Evolutionary conservation across 176 grass and related monocot species (phyloP).

Genomic region (Calamus simplicifolius): DNA sequence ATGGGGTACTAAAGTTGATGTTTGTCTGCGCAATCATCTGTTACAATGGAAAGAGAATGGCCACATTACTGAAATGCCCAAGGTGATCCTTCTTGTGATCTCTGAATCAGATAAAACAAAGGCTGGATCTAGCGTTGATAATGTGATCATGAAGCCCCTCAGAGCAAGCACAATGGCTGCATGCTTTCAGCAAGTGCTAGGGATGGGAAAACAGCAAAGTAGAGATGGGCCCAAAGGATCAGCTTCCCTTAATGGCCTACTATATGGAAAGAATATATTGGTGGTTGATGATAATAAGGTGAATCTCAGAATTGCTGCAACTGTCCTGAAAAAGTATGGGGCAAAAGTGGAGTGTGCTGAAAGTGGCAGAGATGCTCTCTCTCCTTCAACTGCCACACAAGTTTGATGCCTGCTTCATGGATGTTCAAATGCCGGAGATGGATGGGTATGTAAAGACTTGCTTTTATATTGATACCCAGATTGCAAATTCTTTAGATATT

Average conservation of each 20-base stretch:
- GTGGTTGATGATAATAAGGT: slow-evolving; percentile 98
- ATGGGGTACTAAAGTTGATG: slow-evolving; percentile 37
- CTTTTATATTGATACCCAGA: no score
- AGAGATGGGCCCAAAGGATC: slow-evolving; percentile 38
- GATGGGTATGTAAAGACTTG: slow-evolving; percentile 54
- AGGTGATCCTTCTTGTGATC: slow-evolving; percentile 62
- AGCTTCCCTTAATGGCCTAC: slow-evolving; percentile 45
- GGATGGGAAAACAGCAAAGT: slow-evolving; percentile 42
- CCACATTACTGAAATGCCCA: slow-evolving; percentile 16
- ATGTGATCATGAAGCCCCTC: slow-evolving; percentile 72
- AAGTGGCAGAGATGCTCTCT: slow-evolving; percentile 79
- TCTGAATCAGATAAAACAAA: slow-evolving; percentile 41
- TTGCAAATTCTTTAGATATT: no score
- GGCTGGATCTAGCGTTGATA: slow-evolving; percentile 42
- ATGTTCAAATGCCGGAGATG: slow-evolving; percentile 99
- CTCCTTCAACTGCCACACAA: slow-evolving; percentile 72
- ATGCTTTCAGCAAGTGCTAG: slow-evolving; percentile 75
- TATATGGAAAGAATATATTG: slow-evolving; percentile 83
- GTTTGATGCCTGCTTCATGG: slow-evolving; percentile 98
- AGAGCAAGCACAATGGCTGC: slow-evolving; percentile 72
- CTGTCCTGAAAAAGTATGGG: slow-evolving; percentile 82
- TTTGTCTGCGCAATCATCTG: slow-evolving; percentile 42
- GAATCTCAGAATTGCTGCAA: slow-evolving; percentile 87
- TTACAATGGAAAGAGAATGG: slow-evolving; percentile 42
- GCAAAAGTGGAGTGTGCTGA: slow-evolving; percentile 84